These are phyloP conservation scores for Daldinia concentrica DNA, from an alignment of 495 filamentous ascomycete genomes.

Conservation along the genomic window DNA sequence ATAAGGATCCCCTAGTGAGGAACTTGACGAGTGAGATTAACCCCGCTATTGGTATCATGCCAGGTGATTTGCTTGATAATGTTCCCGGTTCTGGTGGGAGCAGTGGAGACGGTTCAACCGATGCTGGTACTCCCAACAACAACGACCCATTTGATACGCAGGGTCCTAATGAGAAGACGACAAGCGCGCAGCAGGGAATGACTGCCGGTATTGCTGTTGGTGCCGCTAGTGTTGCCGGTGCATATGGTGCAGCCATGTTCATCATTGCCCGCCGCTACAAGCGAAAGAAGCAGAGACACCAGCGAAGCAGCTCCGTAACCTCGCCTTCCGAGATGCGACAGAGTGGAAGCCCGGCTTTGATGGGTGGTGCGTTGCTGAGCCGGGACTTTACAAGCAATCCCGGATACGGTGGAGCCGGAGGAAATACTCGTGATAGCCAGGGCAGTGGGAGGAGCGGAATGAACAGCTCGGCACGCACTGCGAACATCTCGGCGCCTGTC, in stretches of 20 bases:
- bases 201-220: slow-evolving; percentile 86
- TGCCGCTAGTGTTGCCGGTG: slow-evolving; percentile 79
- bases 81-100: slow-evolving; percentile 42
- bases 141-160: slow-evolving; percentile 53
- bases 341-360: slow-evolving; percentile 64
- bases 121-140: slow-evolving; percentile 44
- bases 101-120: slow-evolving; percentile 29
- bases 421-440: slow-evolving; percentile 67
- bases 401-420: slow-evolving; percentile 54
- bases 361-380: slow-evolving; percentile 62
- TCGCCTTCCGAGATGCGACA: slow-evolving; percentile 63
- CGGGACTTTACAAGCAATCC: slow-evolving; percentile 57
- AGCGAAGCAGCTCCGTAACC: slow-evolving; percentile 75
- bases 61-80: slow-evolving; percentile 60
- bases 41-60: slow-evolving; percentile 79
- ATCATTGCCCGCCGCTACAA: slow-evolving; percentile 93
- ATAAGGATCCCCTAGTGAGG: slow-evolving; percentile 64
- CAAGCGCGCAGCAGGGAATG: slow-evolving; percentile 69
- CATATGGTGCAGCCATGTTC: slow-evolving; percentile 99
- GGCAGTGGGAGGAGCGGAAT: slow-evolving; percentile 75
- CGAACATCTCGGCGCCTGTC: slow-evolving; percentile 81
- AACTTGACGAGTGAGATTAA: slow-evolving; percentile 85
- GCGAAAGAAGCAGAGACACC: slow-evolving; percentile 81
- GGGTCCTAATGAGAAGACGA: slow-evolving; percentile 52
- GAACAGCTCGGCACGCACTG: slow-evolving; percentile 76